Evolutionary conservation across 2,329 filamentous ascomycete species (phyloP), one percentile per base, ranked within the genome.

Genomic region (Plectosphaerella sp.): DNA sequence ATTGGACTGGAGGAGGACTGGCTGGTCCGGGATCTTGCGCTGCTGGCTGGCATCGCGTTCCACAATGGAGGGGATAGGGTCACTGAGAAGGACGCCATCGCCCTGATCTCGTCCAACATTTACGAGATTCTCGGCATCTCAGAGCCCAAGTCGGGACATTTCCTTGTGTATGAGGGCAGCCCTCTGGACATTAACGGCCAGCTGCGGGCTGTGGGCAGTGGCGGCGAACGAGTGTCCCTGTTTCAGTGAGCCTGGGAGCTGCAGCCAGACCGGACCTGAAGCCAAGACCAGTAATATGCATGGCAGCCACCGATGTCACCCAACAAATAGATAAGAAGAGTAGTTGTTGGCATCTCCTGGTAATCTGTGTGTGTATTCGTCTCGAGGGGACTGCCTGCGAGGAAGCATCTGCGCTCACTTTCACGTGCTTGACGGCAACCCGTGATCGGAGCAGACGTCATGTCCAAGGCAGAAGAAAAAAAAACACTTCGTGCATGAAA

Each of bases 1-100:
- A 75, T 87, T 22, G 80, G 83, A 1, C 72, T 84, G 5, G 72
- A 77, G 42, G 82, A 87, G 61, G 81, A 85, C 58, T 87, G 80
- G 82, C 62, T 81, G 49, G 74, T 86, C 4, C 72, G 83, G 28
- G 80, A 87, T 55, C 59, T 88, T 55, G 78, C 74, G 0, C 67
- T 87, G 51, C 66, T 80, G 45, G 85, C 85, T 0, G 84, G 83
- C 1, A 80, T 80, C 37, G 84, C 78, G 20, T 75, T 74, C 52
- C 72, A 71, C 57, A 88, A 88, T 55, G 71, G 80, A 36, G 74
- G 71, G 3, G 83, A 82, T 0, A 69, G 72, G 49, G 63, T 88
- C 25, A 71, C 67, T 7, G 76, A 83, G 64, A 72, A 71, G 58
- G 71, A 75, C 45, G 84, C 84, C 0, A 57, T 87, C 48, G 78